These are phyloP conservation scores for Trametes versicolor DNA, from an alignment of 1,284 basidiomycete species.

Conservation along the genomic window DNA sequence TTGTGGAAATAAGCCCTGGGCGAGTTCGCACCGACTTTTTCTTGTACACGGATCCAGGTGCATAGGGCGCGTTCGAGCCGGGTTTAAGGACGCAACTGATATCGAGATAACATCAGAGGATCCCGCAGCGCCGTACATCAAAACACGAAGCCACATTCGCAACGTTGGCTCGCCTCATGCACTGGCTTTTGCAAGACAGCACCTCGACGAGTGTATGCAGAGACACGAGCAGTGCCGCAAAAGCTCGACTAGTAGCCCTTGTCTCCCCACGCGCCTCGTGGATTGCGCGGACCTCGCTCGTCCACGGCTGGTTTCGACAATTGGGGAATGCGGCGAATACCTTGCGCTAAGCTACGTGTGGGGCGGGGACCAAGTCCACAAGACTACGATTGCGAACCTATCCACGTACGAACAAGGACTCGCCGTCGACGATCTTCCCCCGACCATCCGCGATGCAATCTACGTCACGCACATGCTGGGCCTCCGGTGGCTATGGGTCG, in stretches of 20 bases:
- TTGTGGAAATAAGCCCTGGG: no score
- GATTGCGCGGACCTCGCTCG: conserved; percentile 17
- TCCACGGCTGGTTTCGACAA: background rate
- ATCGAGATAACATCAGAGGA: background rate
- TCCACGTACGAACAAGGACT: background rate
- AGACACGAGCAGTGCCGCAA: conserved; percentile 2
- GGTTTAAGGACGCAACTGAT: background rate
- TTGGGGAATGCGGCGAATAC: conserved; percentile 6
- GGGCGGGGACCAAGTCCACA: conserved; percentile 22
- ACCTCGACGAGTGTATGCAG: background rate
- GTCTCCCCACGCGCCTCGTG: conserved; percentile 22
- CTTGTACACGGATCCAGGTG: background rate
- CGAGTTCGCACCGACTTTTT: background rate
- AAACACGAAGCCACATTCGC: background rate
- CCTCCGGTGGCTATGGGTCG: conserved; percentile 12
- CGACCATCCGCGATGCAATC: conserved; percentile 16
- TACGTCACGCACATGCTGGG: conserved; percentile 8
- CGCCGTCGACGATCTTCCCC: conserved; percentile 4
- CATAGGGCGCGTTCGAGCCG: background rate
- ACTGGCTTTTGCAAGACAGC: background rate
- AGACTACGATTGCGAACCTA: conserved; percentile 8
- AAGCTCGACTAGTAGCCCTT: background rate
- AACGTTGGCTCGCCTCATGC: conserved; percentile 5
- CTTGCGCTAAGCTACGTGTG: conserved; percentile 29
- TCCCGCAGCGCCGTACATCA: conserved; percentile 16